Percentiles rank a stretch among this genome's conserved stretches.
Evolutionary conservation across 495 filamentous ascomycete species (phyloP).

Genomic region (Daldinia grandis): DNA sequence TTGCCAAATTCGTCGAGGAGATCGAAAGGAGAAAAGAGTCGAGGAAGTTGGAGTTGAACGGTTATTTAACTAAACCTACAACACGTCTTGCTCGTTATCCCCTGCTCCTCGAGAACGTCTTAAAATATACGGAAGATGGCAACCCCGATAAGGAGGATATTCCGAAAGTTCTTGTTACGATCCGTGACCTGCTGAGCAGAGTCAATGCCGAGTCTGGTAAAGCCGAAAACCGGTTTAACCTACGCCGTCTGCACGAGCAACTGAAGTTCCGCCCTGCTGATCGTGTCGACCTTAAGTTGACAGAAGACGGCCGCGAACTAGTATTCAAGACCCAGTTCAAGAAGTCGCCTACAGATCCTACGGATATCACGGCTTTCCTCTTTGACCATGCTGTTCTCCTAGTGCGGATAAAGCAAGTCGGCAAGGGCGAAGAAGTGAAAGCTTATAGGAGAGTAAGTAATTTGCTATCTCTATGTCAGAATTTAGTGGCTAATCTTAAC

Average conservation of each 20-base stretch:
- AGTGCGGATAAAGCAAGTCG: constrained; percentile 85
- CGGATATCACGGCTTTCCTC: constrained; percentile 91
- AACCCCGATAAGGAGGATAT: constrained; percentile 92
- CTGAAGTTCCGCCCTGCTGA: constrained; percentile 87
- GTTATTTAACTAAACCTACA: constrained; percentile 97
- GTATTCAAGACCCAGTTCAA: constrained; percentile 92
- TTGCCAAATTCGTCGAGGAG: constrained; percentile 94
- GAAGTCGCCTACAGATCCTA: constrained; percentile 85
- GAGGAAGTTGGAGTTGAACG: constrained; percentile 95
- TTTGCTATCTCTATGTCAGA: neutral
- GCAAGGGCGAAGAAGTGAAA: constrained; percentile 92
- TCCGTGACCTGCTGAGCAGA: constrained; percentile 83
- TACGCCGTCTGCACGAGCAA: constrained; percentile 87
- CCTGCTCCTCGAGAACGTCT: constrained; percentile 87
- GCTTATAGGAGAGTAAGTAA: constrained; percentile 81
- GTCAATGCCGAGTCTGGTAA: constrained; percentile 97
- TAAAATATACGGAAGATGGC: constrained; percentile 85
- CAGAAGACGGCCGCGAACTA: constrained; percentile 90
- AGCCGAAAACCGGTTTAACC: constrained; percentile 96
- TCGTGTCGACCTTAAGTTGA: constrained; percentile 92
- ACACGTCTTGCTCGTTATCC: constrained; percentile 96
- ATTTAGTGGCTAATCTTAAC: constrained; percentile 28
- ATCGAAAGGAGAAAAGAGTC: constrained; percentile 96
- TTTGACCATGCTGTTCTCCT: constrained; percentile 96
- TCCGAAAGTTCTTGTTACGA: constrained; percentile 82